Percentiles rank a stretch among this genome's conserved stretches.
Evolutionary conservation across 148 eudicot species (phyloP).

Genomic region (Polygonum aviculare): DNA sequence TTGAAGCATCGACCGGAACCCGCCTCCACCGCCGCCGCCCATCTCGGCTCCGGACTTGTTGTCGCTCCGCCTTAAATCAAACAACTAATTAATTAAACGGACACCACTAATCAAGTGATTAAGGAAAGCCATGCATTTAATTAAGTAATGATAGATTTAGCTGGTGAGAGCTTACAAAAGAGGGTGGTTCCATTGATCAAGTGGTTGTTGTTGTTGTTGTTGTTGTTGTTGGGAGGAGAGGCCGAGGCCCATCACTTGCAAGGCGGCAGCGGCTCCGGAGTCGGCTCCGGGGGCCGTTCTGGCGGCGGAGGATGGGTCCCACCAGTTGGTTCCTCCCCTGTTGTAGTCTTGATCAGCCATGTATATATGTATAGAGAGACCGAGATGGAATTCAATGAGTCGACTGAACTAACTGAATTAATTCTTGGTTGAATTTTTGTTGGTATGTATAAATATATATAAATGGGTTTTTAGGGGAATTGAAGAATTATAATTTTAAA

Average conservation of each 20-base stretch:
- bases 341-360: slow-evolving; percentile 3
- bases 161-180: background rate
- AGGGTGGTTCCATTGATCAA: background rate
- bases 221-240: background rate
- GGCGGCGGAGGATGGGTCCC: background rate
- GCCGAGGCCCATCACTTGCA: background rate
- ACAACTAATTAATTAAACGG: too few relatives aligned
- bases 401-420: background rate
- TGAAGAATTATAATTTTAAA: background rate
- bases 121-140: too few relatives aligned
- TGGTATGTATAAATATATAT: too few relatives aligned
- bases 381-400: background rate
- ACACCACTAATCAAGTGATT: too few relatives aligned
- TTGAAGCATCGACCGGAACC: slow-evolving; percentile 9
- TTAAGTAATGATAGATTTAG: too few relatives aligned
- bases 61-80: background rate
- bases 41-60: background rate
- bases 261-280: background rate
- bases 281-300: background rate
- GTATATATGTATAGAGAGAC: background rate
- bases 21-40: background rate
- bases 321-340: background rate
- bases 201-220: background rate
- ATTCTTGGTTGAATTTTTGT: background rate
- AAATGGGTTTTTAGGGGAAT: too few relatives aligned